A percentile compares a stretch with the other conserved stretches of the same genome.
phyloP scores from a whole-genome alignment of 495 filamentous ascomycete species.

The Hyphodiscus hymeniophilus region DNA sequence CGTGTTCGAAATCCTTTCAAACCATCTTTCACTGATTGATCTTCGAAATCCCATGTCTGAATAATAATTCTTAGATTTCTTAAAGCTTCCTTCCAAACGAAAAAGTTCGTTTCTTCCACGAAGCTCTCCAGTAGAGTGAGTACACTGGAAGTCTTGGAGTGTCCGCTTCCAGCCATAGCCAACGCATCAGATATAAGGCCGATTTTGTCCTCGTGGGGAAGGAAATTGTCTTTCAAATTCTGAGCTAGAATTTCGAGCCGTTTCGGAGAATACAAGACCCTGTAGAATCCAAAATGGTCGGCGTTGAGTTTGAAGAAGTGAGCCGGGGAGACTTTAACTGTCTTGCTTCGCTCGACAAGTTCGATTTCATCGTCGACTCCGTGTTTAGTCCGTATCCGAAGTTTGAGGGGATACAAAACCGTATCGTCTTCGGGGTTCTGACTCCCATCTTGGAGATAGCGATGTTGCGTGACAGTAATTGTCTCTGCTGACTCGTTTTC shows the following conservation, averaged over 20 bases:
- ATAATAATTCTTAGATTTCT: slow-evolving; percentile 67
- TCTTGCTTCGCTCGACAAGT: slow-evolving; percentile 63
- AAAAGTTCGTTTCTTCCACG: slow-evolving; percentile 73
- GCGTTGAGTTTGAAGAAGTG: slow-evolving; percentile 78
- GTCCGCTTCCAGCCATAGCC: slow-evolving; percentile 81
- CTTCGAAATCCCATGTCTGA: slow-evolving; percentile 83
- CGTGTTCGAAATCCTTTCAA: slow-evolving; percentile 75
- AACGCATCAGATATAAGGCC: slow-evolving; percentile 96
- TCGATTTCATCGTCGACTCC: slow-evolving; percentile 55
- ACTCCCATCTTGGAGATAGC: slow-evolving; percentile 66
- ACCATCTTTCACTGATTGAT: slow-evolving; percentile 59
- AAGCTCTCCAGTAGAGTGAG: slow-evolving; percentile 81
- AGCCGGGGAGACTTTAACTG: slow-evolving; percentile 53
- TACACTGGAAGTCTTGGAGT: slow-evolving; percentile 85
- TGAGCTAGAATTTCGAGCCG: slow-evolving; percentile 66
- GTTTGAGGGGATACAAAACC: slow-evolving; percentile 66
- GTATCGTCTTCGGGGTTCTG: slow-evolving; percentile 78
- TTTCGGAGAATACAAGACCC: slow-evolving; percentile 60
- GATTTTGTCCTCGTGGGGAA: slow-evolving; percentile 87
- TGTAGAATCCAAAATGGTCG: slow-evolving; percentile 66
- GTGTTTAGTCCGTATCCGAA: slow-evolving; percentile 59
- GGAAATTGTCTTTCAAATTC: slow-evolving; percentile 75
- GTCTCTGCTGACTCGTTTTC: slow-evolving; percentile 49
- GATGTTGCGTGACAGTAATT: slow-evolving; percentile 65
- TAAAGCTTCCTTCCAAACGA: slow-evolving; percentile 91